Evolutionary conservation across 495 filamentous ascomycete species (phyloP).

Genomic region (Trichoderma reesei): DNA sequence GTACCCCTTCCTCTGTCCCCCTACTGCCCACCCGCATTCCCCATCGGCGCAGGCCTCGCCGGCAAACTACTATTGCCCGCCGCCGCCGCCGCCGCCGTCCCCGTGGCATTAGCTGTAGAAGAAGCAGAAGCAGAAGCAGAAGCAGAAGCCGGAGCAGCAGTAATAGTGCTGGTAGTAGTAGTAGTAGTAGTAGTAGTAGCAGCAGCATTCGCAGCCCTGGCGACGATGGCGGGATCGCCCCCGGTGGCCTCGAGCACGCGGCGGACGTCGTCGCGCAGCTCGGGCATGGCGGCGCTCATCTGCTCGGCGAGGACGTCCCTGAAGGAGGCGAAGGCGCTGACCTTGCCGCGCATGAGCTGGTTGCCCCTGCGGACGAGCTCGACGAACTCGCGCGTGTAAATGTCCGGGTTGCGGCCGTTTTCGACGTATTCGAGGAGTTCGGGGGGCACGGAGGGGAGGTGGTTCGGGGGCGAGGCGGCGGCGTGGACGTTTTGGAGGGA

Average conservation of each 20-base stretch:
- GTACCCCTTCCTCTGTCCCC: not conserved
- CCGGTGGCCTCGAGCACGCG: constrained; percentile 44
- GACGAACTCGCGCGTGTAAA: constrained; percentile 96
- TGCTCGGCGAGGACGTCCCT: constrained; percentile 72
- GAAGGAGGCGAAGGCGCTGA: constrained; percentile 68
- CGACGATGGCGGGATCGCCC: constrained; percentile 4
- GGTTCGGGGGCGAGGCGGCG: constrained; percentile 30
- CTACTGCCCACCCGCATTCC: not conserved
- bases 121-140: too few relatives aligned
- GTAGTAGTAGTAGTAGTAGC: too few relatives aligned
- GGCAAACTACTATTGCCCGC: not conserved
- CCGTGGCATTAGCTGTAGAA: too few relatives aligned
- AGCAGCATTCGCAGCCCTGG: not conserved
- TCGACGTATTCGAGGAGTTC: constrained; percentile 93
- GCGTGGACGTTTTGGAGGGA: constrained; percentile 35
- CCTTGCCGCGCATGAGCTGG: constrained; percentile 76
- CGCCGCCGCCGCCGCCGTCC: too few relatives aligned
- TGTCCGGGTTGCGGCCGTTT: constrained; percentile 87
- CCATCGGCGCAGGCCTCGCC: not conserved
- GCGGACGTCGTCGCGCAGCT: constrained; percentile 60
- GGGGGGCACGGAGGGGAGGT: constrained; percentile 52
- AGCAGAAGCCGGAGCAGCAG: too few relatives aligned
- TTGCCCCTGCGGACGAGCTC: constrained; percentile 79
- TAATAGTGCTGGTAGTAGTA: too few relatives aligned
- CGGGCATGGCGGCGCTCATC: constrained; percentile 70